phyloP scores from a whole-genome alignment of 2,329 filamentous ascomycete genomes.

The Fusarium acutatum region DNA sequence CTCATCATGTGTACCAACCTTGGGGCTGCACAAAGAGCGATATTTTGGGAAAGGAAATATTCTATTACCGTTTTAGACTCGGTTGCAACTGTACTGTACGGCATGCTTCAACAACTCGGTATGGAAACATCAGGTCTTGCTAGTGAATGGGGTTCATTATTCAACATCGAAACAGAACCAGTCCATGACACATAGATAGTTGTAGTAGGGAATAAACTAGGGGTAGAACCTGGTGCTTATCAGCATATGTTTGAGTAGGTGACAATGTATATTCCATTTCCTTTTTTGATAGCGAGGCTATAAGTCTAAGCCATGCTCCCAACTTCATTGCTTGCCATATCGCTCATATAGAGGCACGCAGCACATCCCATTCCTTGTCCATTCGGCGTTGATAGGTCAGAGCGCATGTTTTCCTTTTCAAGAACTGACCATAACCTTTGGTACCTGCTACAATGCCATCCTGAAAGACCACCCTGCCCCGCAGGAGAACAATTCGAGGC shows the following conservation, averaged over 20 bases:
- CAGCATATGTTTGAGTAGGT: fast-evolving
- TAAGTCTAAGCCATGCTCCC: not conserved
- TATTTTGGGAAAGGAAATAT: not conserved
- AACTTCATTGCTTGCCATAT: not conserved
- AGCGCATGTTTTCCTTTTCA: not conserved
- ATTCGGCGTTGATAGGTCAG: not conserved
- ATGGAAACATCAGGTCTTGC: not conserved
- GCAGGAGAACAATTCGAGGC: not conserved
- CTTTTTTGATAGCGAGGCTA: too few species aligned
- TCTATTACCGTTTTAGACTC: not conserved
- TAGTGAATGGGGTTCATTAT: not conserved
- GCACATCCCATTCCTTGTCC: not conserved
- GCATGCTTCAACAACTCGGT: not conserved
- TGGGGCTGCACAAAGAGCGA: not conserved
- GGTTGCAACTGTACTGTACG: not conserved
- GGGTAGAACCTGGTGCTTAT: not conserved
- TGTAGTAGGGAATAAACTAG: not conserved
- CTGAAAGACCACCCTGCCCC: not conserved
- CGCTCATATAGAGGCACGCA: not conserved
- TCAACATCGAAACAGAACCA: not conserved
- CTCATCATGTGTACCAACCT: not conserved
- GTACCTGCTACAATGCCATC: not conserved
- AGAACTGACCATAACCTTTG: not conserved
- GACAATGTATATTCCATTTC: not conserved
- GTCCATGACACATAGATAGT: not conserved